phyloP scores from a whole-genome alignment of 495 filamentous ascomycete species.

The Hypoxylon intermedium region DNA sequence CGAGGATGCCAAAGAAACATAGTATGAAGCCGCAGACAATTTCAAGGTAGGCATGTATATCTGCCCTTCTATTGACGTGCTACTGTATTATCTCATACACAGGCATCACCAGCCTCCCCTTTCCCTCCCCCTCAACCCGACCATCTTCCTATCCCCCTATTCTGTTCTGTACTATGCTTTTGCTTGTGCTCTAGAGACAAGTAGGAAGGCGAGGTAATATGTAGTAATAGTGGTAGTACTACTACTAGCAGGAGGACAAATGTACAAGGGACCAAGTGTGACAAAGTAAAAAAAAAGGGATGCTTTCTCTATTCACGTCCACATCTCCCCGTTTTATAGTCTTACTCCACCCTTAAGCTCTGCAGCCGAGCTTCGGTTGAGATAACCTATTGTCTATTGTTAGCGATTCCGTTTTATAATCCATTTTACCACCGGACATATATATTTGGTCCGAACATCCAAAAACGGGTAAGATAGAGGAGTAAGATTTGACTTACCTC shows the following conservation, averaged over 20 bases:
- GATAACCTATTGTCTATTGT: constrained; percentile 54
- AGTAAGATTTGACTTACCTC: constrained; percentile 73
- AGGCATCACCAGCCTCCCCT: no score
- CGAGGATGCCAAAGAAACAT: no score
- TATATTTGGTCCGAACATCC: no score
- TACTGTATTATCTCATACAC: not conserved
- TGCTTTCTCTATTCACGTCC: constrained; percentile 11
- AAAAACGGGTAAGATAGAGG: constrained; percentile 14
- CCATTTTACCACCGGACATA: not conserved
- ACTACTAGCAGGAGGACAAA: constrained; percentile 30
- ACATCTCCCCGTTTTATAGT: not conserved
- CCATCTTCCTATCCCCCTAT: not conserved
- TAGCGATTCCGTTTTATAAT: constrained; percentile 3
- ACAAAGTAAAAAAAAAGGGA: constrained; percentile 32
- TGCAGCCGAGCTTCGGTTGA: constrained; percentile 67
- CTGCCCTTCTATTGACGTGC: no score
- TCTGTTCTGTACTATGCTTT: constrained; percentile 4
- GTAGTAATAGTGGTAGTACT: no score
- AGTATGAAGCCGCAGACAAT: no score
- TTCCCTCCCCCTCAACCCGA: no score
- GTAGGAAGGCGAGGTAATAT: constrained; percentile 10
- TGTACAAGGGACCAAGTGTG: constrained; percentile 21
- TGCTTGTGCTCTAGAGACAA: constrained; percentile 22
- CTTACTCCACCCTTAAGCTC: constrained; percentile 63
- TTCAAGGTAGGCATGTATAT: no score